A percentile compares a stretch with the other conserved stretches of the same genome.
These are phyloP conservation scores for Curvularia hawaiiensis DNA, from an alignment of 2,329 filamentous ascomycete genomes.

Conservation along the genomic window DNA sequence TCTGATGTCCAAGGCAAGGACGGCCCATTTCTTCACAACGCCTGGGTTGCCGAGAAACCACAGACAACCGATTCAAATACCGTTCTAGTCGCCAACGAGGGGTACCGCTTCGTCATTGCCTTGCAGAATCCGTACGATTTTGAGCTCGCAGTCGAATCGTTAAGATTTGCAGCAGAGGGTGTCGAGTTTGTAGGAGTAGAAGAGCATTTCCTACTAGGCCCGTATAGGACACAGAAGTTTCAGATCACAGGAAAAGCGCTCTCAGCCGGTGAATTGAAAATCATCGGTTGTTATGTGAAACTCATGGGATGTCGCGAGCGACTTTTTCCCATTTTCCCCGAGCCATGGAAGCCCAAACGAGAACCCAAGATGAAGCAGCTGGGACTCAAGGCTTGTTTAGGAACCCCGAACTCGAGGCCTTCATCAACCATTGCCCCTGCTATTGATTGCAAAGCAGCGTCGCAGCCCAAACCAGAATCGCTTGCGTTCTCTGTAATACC, in stretches of 20 bases:
- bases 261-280: conserved; percentile 68
- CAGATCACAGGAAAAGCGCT: conserved; percentile 72
- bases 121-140: conserved; percentile 95
- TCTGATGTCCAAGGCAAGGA: conserved; percentile 44
- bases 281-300: conserved; percentile 80
- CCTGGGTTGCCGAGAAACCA: conserved; percentile 72
- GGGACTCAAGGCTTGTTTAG: conserved; percentile 58
- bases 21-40: conserved; percentile 94
- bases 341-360: conserved; percentile 73
- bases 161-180: conserved; percentile 76
- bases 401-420: conserved; percentile 57
- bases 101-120: conserved; percentile 77
- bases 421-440: conserved; percentile 38
- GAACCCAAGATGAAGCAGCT: conserved; percentile 78
- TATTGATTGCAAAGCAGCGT: conserved; percentile 23
- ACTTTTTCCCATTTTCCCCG: conserved; percentile 80
- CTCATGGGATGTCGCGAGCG: conserved; percentile 82
- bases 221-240: conserved; percentile 82
- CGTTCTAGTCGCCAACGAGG: conserved; percentile 78
- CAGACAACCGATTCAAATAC: conserved; percentile 63
- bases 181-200: conserved; percentile 70
- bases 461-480: conserved; percentile 45
- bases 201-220: conserved; percentile 72
- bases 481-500: conserved; percentile 76
- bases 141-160: conserved; percentile 84